Percentiles rank a stretch among this genome's conserved stretches.
These are phyloP conservation scores for Chlorophyllum brunneum DNA, from an alignment of 768 basidiomycete genomes.

Conservation along the genomic window DNA sequence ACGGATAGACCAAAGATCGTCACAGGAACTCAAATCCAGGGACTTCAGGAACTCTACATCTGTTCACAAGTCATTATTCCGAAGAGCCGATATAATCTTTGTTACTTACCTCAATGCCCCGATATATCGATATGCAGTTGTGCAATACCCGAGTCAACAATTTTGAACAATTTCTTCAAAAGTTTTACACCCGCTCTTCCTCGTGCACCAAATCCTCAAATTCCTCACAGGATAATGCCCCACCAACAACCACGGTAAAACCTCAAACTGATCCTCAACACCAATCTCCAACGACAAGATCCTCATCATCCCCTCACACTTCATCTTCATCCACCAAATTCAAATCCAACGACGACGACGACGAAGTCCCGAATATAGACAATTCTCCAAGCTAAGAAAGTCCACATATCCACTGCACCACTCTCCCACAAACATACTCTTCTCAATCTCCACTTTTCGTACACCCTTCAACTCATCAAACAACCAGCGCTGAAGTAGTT, in stretches of 20 bases:
- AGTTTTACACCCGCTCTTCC: neutral
- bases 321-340: no score
- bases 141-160: neutral
- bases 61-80: no score
- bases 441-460: neutral
- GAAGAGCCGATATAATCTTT: no score
- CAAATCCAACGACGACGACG: no score
- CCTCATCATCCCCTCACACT: neutral
- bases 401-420: constrained; percentile 5
- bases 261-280: neutral
- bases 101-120: neutral
- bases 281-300: neutral
- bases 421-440: neutral
- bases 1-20: neutral
- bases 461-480: constrained; percentile 1
- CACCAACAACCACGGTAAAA: neutral
- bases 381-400: constrained; percentile 2
- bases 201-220: neutral
- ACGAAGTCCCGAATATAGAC: no score
- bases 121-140: neutral
- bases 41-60: neutral
- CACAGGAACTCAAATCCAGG: neutral
- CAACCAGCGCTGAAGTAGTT: neutral
- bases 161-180: neutral
- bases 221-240: neutral